Percentiles rank a stretch among this genome's conserved stretches.
Conservation (phyloP, 2,329 filamentous ascomycete genomes). For the Aspergillus transmontanensis region DNA sequence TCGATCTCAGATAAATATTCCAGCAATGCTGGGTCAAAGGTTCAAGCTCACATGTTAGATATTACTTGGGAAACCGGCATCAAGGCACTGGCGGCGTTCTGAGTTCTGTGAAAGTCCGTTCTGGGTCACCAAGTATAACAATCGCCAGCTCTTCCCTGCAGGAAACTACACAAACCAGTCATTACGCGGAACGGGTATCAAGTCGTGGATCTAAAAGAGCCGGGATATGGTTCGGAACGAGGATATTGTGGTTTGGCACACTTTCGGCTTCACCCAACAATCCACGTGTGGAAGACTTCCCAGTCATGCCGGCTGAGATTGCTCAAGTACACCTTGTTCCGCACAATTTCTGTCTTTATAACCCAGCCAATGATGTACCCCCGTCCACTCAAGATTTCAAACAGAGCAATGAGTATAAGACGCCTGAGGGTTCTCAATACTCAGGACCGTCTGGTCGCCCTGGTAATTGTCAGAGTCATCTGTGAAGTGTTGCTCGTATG, state of each 20-base stretch:
- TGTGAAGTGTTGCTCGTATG: neutral
- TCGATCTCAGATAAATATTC: conserved; percentile 41
- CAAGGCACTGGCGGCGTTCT: conserved; percentile 51
- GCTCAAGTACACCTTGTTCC: conserved; percentile 51
- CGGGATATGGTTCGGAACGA: conserved; percentile 25
- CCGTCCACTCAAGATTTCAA: conserved; percentile 43
- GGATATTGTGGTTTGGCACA: conserved; percentile 39
- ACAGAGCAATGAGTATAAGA: conserved; percentile 20
- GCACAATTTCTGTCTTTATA: conserved; percentile 54
- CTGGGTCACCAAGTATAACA: conserved; percentile 55
- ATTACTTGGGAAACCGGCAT: conserved; percentile 53
- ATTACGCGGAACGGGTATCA: conserved; percentile 26
- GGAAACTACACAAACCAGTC: conserved; percentile 56
- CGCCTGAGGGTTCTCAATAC: neutral
- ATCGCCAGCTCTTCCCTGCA: conserved; percentile 51
- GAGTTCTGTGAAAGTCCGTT: conserved; percentile 56
- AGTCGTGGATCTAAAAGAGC: conserved; percentile 15
- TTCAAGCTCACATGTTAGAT: conserved; percentile 41
- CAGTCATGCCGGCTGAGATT: conserved; percentile 66
- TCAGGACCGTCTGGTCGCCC: neutral
- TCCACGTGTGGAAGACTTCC: conserved; percentile 66
- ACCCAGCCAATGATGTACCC: conserved; percentile 52
- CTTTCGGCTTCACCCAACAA: conserved; percentile 65
- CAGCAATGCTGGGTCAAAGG: neutral
- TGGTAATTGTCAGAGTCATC: neutral